These are phyloP conservation scores for Globisporangium irregulare DNA, from an alignment of 352 stramenopile genomes.

Conservation along the genomic window DNA sequence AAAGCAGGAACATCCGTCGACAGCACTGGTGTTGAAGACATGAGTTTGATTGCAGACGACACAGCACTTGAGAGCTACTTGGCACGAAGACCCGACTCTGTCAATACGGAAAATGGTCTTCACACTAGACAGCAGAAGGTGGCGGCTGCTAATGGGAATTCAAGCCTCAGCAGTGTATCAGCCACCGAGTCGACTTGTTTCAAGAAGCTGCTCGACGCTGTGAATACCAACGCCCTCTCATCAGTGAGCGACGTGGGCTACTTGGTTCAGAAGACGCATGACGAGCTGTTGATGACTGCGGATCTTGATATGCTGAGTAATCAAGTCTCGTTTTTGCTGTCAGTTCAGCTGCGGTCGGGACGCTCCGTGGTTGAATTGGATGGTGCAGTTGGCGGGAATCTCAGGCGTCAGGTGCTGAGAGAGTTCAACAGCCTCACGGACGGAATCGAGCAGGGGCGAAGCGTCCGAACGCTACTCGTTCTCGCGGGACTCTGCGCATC, in stretches of 20 bases:
- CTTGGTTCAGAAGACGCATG: slow-evolving; percentile 20
- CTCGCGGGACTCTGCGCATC: slow-evolving; percentile 30
- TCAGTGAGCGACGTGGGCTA: background rate
- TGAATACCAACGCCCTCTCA: background rate
- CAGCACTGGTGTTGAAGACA: background rate
- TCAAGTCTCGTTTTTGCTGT: slow-evolving; percentile 31
- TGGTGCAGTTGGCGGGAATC: slow-evolving; percentile 2
- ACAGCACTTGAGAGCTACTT: slow-evolving; percentile 14
- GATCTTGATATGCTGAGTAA: slow-evolving; percentile 20
- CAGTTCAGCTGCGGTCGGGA: slow-evolving; percentile 23
- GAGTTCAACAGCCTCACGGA: slow-evolving; percentile 39
- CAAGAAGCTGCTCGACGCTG: slow-evolving; percentile 4
- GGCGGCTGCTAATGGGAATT: background rate
- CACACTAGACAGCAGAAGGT: background rate
- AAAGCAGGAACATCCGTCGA: background rate
- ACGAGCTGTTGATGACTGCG: slow-evolving; percentile 23
- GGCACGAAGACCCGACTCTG: background rate
- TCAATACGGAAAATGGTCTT: no score
- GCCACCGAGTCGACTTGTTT: background rate
- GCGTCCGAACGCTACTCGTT: slow-evolving; percentile 18
- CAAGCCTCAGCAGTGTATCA: no score
- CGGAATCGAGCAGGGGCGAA: slow-evolving; percentile 12
- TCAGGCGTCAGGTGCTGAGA: slow-evolving; percentile 21
- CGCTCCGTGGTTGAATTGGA: slow-evolving; percentile 15
- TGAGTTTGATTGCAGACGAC: background rate